Evolutionary conservation across 2,329 filamentous ascomycete species (phyloP).

Genomic region (Exophiala calicioides): DNA sequence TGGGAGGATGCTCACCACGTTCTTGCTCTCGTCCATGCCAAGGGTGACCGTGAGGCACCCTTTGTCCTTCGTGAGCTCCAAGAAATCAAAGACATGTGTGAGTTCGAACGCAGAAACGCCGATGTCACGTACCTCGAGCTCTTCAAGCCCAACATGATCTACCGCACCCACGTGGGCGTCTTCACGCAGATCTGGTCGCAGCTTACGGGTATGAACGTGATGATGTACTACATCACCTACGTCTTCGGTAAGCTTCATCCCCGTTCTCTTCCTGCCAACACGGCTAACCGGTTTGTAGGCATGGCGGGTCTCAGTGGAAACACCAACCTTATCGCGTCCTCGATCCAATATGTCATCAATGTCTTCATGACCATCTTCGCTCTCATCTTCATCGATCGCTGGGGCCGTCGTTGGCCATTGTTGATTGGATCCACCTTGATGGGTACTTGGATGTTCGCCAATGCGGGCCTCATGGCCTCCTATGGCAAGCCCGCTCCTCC

Average conservation of each 20-base stretch:
- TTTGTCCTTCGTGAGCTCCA: slow-evolving; percentile 69
- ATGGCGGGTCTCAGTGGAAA: slow-evolving; percentile 68
- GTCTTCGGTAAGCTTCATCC: slow-evolving; percentile 16
- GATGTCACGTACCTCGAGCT: slow-evolving; percentile 72
- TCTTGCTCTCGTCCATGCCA: slow-evolving; percentile 60
- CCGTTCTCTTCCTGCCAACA: background rate
- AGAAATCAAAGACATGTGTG: slow-evolving; percentile 72
- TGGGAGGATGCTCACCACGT: slow-evolving; percentile 56
- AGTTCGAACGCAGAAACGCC: slow-evolving; percentile 70
- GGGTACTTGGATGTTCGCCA: slow-evolving; percentile 50
- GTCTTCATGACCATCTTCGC: slow-evolving; percentile 76
- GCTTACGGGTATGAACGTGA: slow-evolving; percentile 74
- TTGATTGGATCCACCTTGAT: slow-evolving; percentile 67
- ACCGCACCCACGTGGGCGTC: slow-evolving; percentile 69
- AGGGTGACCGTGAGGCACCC: slow-evolving; percentile 64
- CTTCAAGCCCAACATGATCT: slow-evolving; percentile 71
- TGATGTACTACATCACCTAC: slow-evolving; percentile 61
- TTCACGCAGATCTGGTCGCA: slow-evolving; percentile 77
- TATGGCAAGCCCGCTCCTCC: slow-evolving; percentile 44
- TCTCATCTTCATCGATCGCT: slow-evolving; percentile 71
- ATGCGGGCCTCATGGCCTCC: slow-evolving; percentile 43
- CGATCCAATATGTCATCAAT: slow-evolving; percentile 77
- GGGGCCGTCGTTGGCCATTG: slow-evolving; percentile 70
- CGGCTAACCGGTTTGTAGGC: slow-evolving; percentile 62
- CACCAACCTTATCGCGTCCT: slow-evolving; percentile 64